Evolutionary conservation across 257 asterid species (phyloP).

Genomic region (Misopates orontium): DNA sequence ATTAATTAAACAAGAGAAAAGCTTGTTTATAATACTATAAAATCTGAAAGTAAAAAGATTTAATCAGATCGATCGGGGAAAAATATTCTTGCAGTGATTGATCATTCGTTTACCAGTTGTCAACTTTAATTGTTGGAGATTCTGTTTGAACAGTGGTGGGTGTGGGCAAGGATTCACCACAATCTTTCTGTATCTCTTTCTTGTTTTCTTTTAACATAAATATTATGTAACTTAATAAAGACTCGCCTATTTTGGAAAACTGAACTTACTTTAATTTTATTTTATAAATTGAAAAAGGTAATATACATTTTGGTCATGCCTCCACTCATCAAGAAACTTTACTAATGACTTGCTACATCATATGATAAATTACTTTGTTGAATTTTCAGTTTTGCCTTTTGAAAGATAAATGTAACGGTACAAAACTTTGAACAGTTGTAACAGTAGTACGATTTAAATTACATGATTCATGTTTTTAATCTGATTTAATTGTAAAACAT

Average conservation of each 20-base stretch:
- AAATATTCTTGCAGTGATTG: constrained; percentile 26
- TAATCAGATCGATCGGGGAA: constrained; percentile 24
- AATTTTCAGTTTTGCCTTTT: too few species aligned
- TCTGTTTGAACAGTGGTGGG: neutral
- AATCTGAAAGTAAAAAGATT: constrained; percentile 18
- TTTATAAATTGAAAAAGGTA: neutral
- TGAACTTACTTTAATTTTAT: neutral
- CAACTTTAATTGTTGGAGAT: neutral
- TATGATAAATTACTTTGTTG: too few species aligned
- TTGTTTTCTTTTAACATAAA: too few species aligned
- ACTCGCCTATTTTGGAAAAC: too few species aligned
- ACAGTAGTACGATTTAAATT: too few species aligned
- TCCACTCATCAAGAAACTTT: too few species aligned
- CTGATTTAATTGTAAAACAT: too few species aligned
- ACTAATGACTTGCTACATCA: too few species aligned
- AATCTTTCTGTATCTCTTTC: neutral
- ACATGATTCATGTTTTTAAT: too few species aligned
- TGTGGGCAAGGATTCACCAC: neutral
- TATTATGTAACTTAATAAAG: neutral
- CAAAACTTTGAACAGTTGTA: too few species aligned
- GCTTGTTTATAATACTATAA: neutral
- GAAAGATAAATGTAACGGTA: too few species aligned
- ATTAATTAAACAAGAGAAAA: neutral
- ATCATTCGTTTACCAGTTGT: constrained; percentile 20
- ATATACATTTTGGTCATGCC: neutral